Evolutionary conservation across 2,329 filamentous ascomycete genomes (phyloP).

Genomic region (Boeremia exigua): DNA sequence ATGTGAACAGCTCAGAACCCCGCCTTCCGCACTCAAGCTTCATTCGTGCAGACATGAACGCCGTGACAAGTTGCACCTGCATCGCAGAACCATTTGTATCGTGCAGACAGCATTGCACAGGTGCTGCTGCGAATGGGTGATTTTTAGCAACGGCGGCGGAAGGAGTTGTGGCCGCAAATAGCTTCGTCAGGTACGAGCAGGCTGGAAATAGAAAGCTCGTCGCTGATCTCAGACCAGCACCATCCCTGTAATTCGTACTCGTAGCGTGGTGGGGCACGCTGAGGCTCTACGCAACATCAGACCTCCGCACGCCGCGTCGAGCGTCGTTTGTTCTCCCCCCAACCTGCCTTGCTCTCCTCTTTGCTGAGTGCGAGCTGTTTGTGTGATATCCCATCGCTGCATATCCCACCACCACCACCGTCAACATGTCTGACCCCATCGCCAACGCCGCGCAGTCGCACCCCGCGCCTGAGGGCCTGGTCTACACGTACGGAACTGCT

Average conservation of each 20-base stretch:
- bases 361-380: conserved; percentile 12
- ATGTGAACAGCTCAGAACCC: not conserved
- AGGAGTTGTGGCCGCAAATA: not conserved
- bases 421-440: conserved; percentile 42
- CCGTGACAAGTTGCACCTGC: not conserved
- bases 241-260: not conserved
- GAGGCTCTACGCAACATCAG: conserved; percentile 14
- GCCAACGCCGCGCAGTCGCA: conserved; percentile 43
- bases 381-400: not conserved
- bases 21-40: not conserved
- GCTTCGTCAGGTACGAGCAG: conserved; percentile 13
- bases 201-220: conserved; percentile 10
- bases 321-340: not conserved
- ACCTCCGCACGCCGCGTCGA: conserved; percentile 5
- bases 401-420: not conserved
- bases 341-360: conserved; percentile 9
- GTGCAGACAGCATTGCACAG: not conserved
- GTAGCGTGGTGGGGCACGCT: conserved; percentile 9
- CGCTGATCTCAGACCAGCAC: conserved; percentile 10
- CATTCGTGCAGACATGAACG: not conserved
- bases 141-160: not conserved
- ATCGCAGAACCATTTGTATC: not conserved
- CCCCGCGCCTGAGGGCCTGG: conserved; percentile 45
- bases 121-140: not conserved
- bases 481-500: conserved; percentile 51